These are phyloP conservation scores for Colletotrichum tofieldiae DNA, from an alignment of 2,329 filamentous ascomycete genomes.

Conservation along the genomic window DNA sequence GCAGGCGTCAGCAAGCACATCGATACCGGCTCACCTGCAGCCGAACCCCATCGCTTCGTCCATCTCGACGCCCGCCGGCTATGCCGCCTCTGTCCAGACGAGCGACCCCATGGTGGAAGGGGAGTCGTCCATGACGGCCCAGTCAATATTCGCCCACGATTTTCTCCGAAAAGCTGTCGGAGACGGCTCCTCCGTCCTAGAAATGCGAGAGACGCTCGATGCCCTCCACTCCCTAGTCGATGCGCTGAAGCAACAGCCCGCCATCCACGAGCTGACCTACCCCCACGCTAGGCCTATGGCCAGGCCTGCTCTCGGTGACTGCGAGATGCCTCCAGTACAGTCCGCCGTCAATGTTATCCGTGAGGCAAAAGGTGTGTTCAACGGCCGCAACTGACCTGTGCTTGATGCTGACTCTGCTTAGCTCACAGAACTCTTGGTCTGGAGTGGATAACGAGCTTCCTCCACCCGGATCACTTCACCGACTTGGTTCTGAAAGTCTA, in stretches of 20 bases:
- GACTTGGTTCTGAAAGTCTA: slow-evolving; percentile 54
- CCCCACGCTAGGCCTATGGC: slow-evolving; percentile 42
- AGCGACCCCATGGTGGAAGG: slow-evolving; percentile 58
- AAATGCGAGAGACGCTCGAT: slow-evolving; percentile 54
- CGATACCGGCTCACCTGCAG: slow-evolving; percentile 1
- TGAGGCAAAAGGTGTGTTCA: slow-evolving; percentile 34
- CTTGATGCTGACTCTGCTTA: slow-evolving; percentile 4
- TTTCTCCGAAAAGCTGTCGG: slow-evolving; percentile 58
- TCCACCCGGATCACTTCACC: slow-evolving; percentile 50
- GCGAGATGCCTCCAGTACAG: slow-evolving; percentile 43
- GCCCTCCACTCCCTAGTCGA: slow-evolving; percentile 52
- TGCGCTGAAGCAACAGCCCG: slow-evolving; percentile 48
- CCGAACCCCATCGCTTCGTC: not conserved
- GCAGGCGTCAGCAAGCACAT: slow-evolving; percentile 9
- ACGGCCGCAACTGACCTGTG: not conserved
- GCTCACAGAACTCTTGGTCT: slow-evolving; percentile 32
- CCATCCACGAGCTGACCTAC: slow-evolving; percentile 47
- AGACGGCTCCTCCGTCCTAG: slow-evolving; percentile 49
- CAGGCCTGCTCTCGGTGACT: slow-evolving; percentile 23
- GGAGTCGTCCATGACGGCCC: slow-evolving; percentile 62
- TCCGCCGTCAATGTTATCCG: slow-evolving; percentile 40
- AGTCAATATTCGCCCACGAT: slow-evolving; percentile 63
- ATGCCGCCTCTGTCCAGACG: slow-evolving; percentile 43
- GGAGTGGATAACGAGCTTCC: slow-evolving; percentile 51
- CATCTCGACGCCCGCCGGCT: slow-evolving; percentile 40